Evolutionary conservation across 2,329 filamentous ascomycete genomes (phyloP).

Genomic region (Xylaria sp.): DNA sequence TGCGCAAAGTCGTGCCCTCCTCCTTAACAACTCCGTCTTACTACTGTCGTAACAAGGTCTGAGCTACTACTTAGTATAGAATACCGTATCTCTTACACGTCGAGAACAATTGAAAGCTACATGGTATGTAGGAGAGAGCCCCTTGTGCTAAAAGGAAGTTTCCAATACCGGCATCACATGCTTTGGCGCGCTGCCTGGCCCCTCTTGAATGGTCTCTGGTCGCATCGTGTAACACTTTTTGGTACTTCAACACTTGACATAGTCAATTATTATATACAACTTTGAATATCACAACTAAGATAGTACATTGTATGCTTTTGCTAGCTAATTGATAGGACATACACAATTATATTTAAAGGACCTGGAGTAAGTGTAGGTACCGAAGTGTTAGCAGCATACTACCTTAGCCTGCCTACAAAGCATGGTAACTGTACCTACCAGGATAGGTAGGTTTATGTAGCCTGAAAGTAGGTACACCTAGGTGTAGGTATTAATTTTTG

Average conservation of each 20-base stretch:
- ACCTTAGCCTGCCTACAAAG: too few relatives aligned
- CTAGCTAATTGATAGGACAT: too few relatives aligned
- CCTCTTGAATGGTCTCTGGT: slow-evolving; percentile 7
- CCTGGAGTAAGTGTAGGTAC: not conserved
- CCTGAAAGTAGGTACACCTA: not conserved
- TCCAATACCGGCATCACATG: not conserved
- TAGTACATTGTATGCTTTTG: too few relatives aligned
- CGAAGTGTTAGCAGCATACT: not conserved
- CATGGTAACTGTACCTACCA: too few relatives aligned
- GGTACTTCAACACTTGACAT: not conserved
- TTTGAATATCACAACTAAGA: too few relatives aligned
- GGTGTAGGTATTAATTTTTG: not conserved
- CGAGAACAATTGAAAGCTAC: not conserved
- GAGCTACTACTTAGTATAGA: not conserved
- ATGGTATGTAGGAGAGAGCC: not conserved
- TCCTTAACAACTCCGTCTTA: not conserved
- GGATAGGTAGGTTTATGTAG: too few relatives aligned
- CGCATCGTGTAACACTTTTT: slow-evolving; percentile 26
- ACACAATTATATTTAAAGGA: too few relatives aligned
- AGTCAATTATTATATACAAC: too few relatives aligned
- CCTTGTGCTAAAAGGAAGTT: not conserved
- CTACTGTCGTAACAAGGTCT: not conserved
- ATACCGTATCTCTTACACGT: not conserved
- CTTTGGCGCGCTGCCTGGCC: slow-evolving; percentile 5
- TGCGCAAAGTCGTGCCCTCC: not conserved